These are phyloP conservation scores for Ceratobasidium sp. DNA, from an alignment of 1,284 basidiomycete species.

Conservation along the genomic window DNA sequence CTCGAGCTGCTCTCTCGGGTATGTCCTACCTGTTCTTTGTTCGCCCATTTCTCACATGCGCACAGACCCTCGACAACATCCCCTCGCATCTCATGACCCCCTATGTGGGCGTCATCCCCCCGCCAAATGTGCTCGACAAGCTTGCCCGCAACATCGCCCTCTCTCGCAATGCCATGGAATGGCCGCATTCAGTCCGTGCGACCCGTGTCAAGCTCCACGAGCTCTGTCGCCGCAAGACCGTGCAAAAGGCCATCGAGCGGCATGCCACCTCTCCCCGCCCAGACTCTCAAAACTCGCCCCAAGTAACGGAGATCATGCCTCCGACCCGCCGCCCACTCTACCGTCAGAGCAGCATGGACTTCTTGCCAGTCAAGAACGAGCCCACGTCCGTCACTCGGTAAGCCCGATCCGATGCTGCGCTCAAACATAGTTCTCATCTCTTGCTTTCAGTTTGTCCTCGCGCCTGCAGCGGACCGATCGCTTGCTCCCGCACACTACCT, in stretches of 20 bases:
- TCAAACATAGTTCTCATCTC: constrained; percentile 36
- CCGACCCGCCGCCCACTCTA: constrained; percentile 59
- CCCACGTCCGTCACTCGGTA: constrained; percentile 68
- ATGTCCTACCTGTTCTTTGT: constrained; percentile 40
- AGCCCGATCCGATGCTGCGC: constrained; percentile 63
- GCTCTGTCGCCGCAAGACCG: constrained; percentile 58
- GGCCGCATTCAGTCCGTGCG: constrained; percentile 79
- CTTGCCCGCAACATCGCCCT: constrained; percentile 73
- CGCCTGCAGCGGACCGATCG: constrained; percentile 64
- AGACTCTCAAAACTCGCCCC: neutral
- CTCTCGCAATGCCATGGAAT: constrained; percentile 65
- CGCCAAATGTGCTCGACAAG: constrained; percentile 81
- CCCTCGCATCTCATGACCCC: constrained; percentile 82
- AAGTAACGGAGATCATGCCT: neutral
- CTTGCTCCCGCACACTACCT: constrained; percentile 49
- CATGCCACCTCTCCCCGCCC: constrained; percentile 1
- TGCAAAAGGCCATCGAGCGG: constrained; percentile 33
- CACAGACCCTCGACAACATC: constrained; percentile 79
- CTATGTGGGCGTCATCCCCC: constrained; percentile 78
- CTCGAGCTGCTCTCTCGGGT: constrained; percentile 69
- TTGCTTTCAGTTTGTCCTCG: constrained; percentile 62
- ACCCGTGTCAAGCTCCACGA: constrained; percentile 81
- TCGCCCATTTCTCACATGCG: constrained; percentile 31
- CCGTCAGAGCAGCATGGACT: constrained; percentile 84
- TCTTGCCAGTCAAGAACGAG: constrained; percentile 65